phyloP scores from a whole-genome alignment of 2,329 filamentous ascomycete genomes.

The Venturia carpophila region DNA sequence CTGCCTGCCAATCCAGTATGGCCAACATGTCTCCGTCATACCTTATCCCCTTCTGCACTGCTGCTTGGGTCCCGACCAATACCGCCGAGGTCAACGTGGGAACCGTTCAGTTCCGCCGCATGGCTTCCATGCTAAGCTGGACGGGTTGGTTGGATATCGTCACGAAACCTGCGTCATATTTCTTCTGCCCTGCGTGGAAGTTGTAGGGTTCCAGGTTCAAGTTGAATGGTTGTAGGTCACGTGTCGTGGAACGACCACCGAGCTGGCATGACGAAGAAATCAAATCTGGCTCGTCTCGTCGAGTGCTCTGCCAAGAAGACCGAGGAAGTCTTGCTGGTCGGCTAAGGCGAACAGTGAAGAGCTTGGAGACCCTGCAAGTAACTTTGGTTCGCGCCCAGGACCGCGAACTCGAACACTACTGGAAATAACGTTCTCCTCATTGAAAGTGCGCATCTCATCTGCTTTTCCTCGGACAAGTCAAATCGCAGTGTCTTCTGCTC shows the following conservation, averaged over 20 bases:
- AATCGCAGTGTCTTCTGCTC: neutral
- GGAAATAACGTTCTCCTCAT: neutral
- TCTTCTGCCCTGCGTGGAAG: neutral
- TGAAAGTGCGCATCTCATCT: neutral
- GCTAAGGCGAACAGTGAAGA: neutral
- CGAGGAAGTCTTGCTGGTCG: neutral
- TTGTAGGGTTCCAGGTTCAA: neutral
- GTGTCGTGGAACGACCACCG: neutral
- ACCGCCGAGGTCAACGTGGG: neutral
- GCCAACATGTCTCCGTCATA: neutral
- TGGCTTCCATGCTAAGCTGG: neutral
- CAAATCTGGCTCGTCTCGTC: neutral
- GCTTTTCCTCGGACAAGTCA: neutral
- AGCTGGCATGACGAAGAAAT: neutral
- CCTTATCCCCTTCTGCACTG: neutral
- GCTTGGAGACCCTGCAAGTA: neutral
- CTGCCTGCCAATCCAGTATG: neutral
- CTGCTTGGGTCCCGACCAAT: neutral
- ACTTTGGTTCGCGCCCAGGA: neutral
- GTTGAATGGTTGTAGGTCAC: neutral
- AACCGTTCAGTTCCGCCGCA: neutral
- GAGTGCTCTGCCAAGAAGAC: neutral
- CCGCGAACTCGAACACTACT: neutral
- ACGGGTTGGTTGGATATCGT: neutral
- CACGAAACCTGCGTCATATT: slow-evolving; percentile 13